Evolutionary conservation across 2,329 filamentous ascomycete species (phyloP), one percentile per base, ranked within the genome.

Genomic region (Pseudogymnoascus sp.): DNA sequence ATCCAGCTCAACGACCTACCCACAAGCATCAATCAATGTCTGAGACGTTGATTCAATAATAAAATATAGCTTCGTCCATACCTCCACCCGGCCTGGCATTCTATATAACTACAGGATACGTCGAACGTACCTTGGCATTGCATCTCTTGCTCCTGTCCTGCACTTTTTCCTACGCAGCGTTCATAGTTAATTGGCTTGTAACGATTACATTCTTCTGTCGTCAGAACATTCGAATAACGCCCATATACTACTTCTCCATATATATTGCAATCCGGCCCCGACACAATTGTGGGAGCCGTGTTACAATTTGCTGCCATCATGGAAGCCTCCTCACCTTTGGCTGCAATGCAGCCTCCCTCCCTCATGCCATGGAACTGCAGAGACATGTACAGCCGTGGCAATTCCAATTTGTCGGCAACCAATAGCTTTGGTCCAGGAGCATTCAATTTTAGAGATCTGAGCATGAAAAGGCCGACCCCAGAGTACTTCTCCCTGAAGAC

Each of bases 251-350:
- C 49, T 56, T 16, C 28, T 25, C 31, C 16, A 28, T 56, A 34
- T 36, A 5, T 56, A 12, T 36, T 56, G 49, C 49, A 56, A 34
- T 56, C 11, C 49, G 49, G 49, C 49, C 28, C 49, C 28, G 49
- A 34, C 49, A 56, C 49, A 2, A 12, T 34, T 34, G 49, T 56
- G 49, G 9, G 49, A 36, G 49, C 49, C 49, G 49, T 56, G 11
- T 21, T 56, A 60, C 40, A 23, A 59, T 49, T 63, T 60, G 38
- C 46, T 60, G 66, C 68, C 69, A 79, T 60, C 72, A 97, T 97
- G 91, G 92, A 96, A 78, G 88, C 90, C 68, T 97, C 93, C 49
- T 97, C 95, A 71, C 95, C 95, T 56, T 79, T 97, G 74, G 93
- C 93, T 76, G 92, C 93, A 63, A 90, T 97, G 88, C 91, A 92